These are phyloP conservation scores for Xylona heveae DNA, from an alignment of 495 filamentous ascomycete genomes.

Conservation along the genomic window DNA sequence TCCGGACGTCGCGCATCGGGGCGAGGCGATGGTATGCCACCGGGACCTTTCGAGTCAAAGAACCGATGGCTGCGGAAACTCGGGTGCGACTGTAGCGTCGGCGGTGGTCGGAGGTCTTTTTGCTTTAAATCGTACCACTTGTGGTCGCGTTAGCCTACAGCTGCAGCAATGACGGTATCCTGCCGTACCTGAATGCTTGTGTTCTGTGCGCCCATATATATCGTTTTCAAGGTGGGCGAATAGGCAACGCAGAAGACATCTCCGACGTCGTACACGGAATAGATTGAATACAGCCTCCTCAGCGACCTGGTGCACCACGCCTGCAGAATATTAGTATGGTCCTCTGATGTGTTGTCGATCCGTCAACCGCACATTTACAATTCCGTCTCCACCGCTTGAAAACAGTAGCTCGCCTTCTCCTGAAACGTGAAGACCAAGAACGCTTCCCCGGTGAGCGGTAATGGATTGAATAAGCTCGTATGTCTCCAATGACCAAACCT, in stretches of 20 bases:
- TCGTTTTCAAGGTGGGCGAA: conserved; percentile 50
- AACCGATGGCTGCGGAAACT: conserved; percentile 73
- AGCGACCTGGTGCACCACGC: conserved; percentile 45
- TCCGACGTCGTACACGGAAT: conserved; percentile 84
- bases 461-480: conserved; percentile 57
- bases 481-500: conserved; percentile 69
- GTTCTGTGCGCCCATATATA: conserved; percentile 88
- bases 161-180: conserved; percentile 21
- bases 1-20: conserved; percentile 16
- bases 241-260: conserved; percentile 89
- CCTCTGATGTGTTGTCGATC: too few relatives aligned
- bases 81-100: conserved; percentile 47
- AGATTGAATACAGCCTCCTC: conserved; percentile 63
- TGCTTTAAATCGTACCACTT: conserved; percentile 44
- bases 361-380: conserved; percentile 66
- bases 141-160: conserved; percentile 20
- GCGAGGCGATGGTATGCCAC: conserved; percentile 47
- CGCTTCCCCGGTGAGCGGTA: conserved; percentile 73
- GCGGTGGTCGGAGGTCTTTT: conserved; percentile 29
- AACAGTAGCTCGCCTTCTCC: conserved; percentile 57
- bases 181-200: conserved; percentile 57
- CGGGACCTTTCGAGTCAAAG: conserved; percentile 77
- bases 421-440: conserved; percentile 65
- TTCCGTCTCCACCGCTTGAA: conserved; percentile 82
- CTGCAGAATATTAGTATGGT: conserved; percentile 23